Base-by-base conservation (phyloP, 495 filamentous ascomycete genomes). In the Xylaria telfairii region DNA sequence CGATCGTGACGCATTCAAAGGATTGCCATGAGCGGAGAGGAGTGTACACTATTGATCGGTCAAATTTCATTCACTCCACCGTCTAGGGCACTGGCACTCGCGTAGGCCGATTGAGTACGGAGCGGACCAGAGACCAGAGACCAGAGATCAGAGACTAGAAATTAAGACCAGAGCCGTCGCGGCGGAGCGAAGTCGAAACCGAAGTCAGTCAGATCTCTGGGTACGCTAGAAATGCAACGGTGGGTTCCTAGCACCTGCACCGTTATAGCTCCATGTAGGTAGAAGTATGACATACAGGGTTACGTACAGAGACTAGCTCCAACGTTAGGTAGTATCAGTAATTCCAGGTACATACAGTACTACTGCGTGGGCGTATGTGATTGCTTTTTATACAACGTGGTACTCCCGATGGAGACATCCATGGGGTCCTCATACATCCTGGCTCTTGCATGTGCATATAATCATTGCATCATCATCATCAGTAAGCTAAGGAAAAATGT, bases 211-310 rank as follows among this genome's bases (percentile, higher is more conserved):
- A 30, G 41, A 47, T 64, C 41, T 64, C 61, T 41, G n/a, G 24
- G 13, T 42, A n/a, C n/a, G n/a, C n/a, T n/a, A 17, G 13, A 30
- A 64, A 30, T 64, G 39, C 24, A 64, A 46, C 13, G 24, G 41
- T 63, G 60, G 60, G 60, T 63, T 63, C 60, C 41, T 46, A n/a
- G n/a, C n/a, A n/a, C n/a, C n/a, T n/a, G n/a, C n/a, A n/a, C n/a
- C n/a, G n/a, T n/a, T n/a, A n/a, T n/a, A n/a, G 41, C 37, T 47
- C 41, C 60, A 46, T 46, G 15, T 28, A 62, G 62, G 15, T 28
- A 62, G 62, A 34, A 28, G 62, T 65, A 65, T 24, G 46, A 65
- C 46, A 65, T 65, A n/a, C 62, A 65, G 62, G 62, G 62, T 65
- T 51, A 51, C 62, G n/a, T 26, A 51, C 24, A 37, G 39, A 65